Conservation (phyloP, 108 stramenopile species). For the Fistulifera pelliculosa region DNA sequence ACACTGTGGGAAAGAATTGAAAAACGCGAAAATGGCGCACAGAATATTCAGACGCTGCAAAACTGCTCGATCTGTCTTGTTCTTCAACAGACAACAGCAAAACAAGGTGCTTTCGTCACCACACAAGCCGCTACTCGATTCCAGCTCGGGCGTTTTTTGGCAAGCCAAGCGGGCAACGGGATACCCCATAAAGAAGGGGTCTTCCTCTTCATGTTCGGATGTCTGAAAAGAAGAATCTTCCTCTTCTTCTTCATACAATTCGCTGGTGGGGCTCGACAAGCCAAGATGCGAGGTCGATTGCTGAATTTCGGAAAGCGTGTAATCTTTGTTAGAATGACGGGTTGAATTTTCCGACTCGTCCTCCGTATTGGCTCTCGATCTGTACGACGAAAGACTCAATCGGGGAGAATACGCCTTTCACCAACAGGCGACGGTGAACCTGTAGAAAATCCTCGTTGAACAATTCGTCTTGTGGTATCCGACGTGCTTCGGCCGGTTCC, state of each 20-base stretch:
- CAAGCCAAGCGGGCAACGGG: neutral
- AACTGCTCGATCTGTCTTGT: conserved; percentile 57
- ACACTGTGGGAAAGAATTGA: conserved; percentile 35
- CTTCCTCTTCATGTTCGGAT: neutral
- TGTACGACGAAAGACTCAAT: no score
- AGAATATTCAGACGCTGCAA: conserved; percentile 56
- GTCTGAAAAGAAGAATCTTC: neutral
- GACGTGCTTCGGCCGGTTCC: no score
- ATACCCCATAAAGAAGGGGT: no score
- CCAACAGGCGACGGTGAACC: no score
- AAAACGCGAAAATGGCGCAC: conserved; percentile 38
- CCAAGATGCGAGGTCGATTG: neutral
- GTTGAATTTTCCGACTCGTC: no score
- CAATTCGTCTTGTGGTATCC: no score
- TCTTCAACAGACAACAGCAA: conserved; percentile 16
- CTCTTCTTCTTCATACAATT: conserved; percentile 1
- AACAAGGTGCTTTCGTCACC: conserved; percentile 25
- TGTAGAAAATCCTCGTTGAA: no score
- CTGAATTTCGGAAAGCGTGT: no score
- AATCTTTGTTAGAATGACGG: no score
- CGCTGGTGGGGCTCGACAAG: neutral
- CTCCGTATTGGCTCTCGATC: no score
- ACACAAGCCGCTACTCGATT: conserved; percentile 3
- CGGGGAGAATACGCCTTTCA: no score
- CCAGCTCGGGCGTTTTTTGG: conserved; percentile 4